Conservation (phyloP, 805 yeast genomes). For the Ogataea henricii region DNA sequence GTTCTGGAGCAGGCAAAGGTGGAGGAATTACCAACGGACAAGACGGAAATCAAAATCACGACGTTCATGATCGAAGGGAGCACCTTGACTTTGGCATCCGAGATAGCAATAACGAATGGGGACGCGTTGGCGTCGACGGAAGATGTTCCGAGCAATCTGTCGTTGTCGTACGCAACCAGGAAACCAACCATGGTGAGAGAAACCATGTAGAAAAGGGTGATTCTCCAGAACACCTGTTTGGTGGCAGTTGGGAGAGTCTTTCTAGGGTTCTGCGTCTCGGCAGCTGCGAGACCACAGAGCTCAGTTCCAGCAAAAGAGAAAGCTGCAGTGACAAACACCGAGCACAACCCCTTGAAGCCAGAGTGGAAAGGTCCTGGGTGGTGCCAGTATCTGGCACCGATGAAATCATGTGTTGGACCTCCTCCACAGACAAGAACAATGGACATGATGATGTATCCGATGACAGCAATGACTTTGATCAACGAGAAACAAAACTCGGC, state of each 20-base stretch:
- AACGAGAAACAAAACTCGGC: slow-evolving; percentile 55
- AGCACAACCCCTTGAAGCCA: slow-evolving; percentile 59
- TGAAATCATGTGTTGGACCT: slow-evolving; percentile 51
- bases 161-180: slow-evolving; percentile 54
- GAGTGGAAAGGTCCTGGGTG: slow-evolving; percentile 51
- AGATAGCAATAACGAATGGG: slow-evolving; percentile 74
- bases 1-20: slow-evolving; percentile 74
- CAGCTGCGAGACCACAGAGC: slow-evolving; percentile 58
- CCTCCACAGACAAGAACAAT: slow-evolving; percentile 58
- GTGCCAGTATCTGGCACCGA: slow-evolving; percentile 59
- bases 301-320: slow-evolving; percentile 64
- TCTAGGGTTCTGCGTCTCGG: slow-evolving; percentile 58
- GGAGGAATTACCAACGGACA: slow-evolving; percentile 75
- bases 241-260: slow-evolving; percentile 58
- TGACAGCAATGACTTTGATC: slow-evolving; percentile 53
- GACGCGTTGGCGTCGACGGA: slow-evolving; percentile 59
- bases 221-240: slow-evolving; percentile 60
- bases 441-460: slow-evolving; percentile 54
- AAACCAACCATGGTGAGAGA: slow-evolving; percentile 53
- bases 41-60: slow-evolving; percentile 67
- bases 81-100: slow-evolving; percentile 58
- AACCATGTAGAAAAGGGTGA: slow-evolving; percentile 51
- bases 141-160: slow-evolving; percentile 47
- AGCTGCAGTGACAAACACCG: slow-evolving; percentile 58
- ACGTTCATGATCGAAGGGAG: slow-evolving; percentile 73